A percentile compares a stretch with the other conserved stretches of the same genome.
phyloP scores from a whole-genome alignment of 1,139 yeast genomes.

The Taphrina populina region DNA sequence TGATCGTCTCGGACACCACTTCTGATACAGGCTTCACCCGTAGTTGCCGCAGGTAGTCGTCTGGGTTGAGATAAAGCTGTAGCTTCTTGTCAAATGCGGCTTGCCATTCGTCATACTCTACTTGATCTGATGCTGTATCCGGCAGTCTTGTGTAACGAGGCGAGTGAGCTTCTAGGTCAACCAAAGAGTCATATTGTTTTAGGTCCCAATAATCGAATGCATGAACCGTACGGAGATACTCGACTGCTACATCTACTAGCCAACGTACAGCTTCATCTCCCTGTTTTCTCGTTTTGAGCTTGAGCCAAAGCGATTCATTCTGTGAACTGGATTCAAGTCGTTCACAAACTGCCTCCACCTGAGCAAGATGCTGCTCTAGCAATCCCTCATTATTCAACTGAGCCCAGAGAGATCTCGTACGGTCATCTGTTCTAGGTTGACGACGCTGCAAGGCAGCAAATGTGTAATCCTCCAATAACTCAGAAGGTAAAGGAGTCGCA shows the following conservation, averaged over 20 bases:
- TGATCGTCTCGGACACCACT: constrained; percentile 33
- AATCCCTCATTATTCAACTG: neutral
- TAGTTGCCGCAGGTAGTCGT: constrained; percentile 35
- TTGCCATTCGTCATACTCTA: constrained; percentile 22
- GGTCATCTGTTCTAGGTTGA: constrained; percentile 14
- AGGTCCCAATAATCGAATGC: constrained; percentile 39
- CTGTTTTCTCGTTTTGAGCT: constrained; percentile 35
- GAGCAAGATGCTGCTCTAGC: constrained; percentile 33
- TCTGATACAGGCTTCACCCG: constrained; percentile 38
- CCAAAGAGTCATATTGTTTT: constrained; percentile 36
- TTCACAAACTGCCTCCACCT: constrained; percentile 31
- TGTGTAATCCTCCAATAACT: constrained; percentile 28
- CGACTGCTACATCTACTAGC: constrained; percentile 36
- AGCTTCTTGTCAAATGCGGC: constrained; percentile 30
- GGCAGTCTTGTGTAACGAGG: constrained; percentile 26
- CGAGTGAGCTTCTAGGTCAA: constrained; percentile 36
- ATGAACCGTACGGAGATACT: constrained; percentile 38
- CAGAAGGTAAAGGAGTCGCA: constrained; percentile 33
- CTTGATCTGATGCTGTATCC: constrained; percentile 31
- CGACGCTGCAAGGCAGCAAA: constrained; percentile 19
- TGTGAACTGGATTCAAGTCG: constrained; percentile 25
- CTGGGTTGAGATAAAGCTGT: constrained; percentile 35
- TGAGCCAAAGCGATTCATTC: constrained; percentile 22
- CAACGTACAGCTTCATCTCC: constrained; percentile 20
- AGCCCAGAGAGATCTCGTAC: constrained; percentile 24